Evolutionary conservation across 2,329 filamentous ascomycete species (phyloP).

Genomic region (Coniella lustricola): DNA sequence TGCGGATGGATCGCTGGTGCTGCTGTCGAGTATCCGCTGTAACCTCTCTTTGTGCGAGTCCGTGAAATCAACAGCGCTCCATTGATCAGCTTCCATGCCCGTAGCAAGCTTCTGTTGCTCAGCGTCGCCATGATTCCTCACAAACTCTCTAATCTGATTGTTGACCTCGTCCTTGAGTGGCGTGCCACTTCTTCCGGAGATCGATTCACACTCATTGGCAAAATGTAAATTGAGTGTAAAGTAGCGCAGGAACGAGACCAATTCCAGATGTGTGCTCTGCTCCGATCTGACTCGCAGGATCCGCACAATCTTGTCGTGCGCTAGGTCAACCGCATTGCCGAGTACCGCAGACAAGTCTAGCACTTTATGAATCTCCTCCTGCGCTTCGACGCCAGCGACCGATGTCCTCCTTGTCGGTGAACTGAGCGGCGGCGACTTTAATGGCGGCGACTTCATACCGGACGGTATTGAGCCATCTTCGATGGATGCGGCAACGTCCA

Average conservation of each 20-base stretch:
- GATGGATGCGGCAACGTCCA: slow-evolving; percentile 82
- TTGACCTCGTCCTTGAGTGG: slow-evolving; percentile 74
- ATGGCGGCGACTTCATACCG: slow-evolving; percentile 39
- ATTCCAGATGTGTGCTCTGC: slow-evolving; percentile 60
- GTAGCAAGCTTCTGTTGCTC: slow-evolving; percentile 70
- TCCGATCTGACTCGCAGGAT: slow-evolving; percentile 71
- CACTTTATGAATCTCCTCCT: slow-evolving; percentile 70
- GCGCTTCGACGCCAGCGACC: slow-evolving; percentile 41
- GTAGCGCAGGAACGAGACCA: slow-evolving; percentile 69
- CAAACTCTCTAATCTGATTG: slow-evolving; percentile 73
- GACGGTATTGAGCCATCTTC: slow-evolving; percentile 33
- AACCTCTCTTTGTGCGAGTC: slow-evolving; percentile 55
- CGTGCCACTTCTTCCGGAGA: slow-evolving; percentile 71
- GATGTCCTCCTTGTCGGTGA: slow-evolving; percentile 35
- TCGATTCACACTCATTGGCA: slow-evolving; percentile 78
- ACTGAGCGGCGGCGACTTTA: slow-evolving; percentile 47
- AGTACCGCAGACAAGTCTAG: slow-evolving; percentile 72
- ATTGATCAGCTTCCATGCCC: slow-evolving; percentile 73
- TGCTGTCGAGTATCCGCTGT: slow-evolving; percentile 59
- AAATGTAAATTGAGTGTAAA: slow-evolving; percentile 78
- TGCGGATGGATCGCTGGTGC: slow-evolving; percentile 59
- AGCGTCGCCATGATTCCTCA: slow-evolving; percentile 61
- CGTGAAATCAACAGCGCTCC: slow-evolving; percentile 70
- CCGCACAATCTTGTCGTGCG: slow-evolving; percentile 69
- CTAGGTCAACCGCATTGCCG: slow-evolving; percentile 72